These are phyloP conservation scores for Salix udensis DNA, from an alignment of 345 rosid genomes.

Conservation along the genomic window DNA sequence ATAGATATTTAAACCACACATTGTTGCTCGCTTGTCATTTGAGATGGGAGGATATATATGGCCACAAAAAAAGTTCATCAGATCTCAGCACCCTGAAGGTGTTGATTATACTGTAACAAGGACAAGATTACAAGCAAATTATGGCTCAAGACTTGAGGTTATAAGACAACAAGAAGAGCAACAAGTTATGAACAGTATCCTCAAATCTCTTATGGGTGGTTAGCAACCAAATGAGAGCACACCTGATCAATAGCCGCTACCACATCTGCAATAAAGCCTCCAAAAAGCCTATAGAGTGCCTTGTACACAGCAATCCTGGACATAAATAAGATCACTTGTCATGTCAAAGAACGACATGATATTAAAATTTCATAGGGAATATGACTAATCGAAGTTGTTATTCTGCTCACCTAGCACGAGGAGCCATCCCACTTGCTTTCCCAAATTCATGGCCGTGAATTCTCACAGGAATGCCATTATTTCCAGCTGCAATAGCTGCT, in stretches of 20 bases:
- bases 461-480: constrained; percentile 94
- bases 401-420: constrained; percentile 80
- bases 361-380: neutral
- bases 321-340: constrained; percentile 5
- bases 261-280: constrained; percentile 95
- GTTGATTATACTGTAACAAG: neutral
- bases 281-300: constrained; percentile 92
- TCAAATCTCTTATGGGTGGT: neutral
- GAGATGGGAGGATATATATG: neutral
- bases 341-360: constrained; percentile 1
- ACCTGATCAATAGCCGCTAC: constrained; percentile 99
- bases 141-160: neutral
- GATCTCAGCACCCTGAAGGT: neutral
- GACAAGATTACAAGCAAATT: neutral
- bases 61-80: neutral
- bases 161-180: neutral
- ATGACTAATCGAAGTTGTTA: neutral
- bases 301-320: constrained; percentile 90
- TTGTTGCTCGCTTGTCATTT: neutral
- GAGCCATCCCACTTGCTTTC: constrained; percentile 99
- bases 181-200: constrained; percentile 2
- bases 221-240: neutral
- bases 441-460: constrained; percentile 94
- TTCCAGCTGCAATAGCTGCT: constrained; percentile 98
- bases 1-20: neutral